Evolutionary conservation across 768 basidiomycete genomes (phyloP).

Genomic region (Cubamyces lactineus): DNA sequence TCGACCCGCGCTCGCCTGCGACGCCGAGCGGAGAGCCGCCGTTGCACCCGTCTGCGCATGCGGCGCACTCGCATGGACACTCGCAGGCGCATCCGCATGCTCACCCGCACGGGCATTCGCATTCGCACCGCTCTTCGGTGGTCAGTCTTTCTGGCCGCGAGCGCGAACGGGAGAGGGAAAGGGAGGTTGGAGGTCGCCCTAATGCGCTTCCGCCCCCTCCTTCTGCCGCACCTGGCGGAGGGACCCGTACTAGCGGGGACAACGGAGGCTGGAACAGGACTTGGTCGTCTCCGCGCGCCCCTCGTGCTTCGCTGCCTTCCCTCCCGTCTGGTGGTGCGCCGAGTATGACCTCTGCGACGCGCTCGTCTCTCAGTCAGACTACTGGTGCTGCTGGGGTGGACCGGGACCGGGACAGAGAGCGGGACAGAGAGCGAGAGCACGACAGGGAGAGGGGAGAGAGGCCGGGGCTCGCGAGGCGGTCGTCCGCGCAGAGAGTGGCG

Average conservation of each 20-base stretch:
- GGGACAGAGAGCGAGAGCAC: neutral
- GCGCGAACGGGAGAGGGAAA: constrained; percentile 4
- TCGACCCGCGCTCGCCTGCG: constrained; percentile 43
- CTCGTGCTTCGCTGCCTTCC: no score
- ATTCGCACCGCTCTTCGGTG: neutral
- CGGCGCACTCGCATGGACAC: constrained; percentile 9
- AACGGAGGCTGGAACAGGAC: no score
- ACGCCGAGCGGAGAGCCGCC: neutral
- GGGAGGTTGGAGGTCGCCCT: no score
- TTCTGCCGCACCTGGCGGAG: no score
- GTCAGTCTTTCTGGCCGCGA: neutral
- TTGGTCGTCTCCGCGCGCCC: no score
- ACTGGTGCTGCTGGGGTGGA: neutral
- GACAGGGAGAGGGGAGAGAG: neutral
- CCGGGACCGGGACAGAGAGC: neutral
- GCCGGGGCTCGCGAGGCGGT: constrained; percentile 14
- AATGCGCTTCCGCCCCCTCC: no score
- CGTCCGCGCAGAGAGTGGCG: constrained; percentile 19
- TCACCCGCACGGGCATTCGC: no score
- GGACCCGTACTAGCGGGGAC: no score
- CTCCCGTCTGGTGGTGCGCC: no score
- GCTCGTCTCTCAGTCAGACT: no score
- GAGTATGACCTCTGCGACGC: no score
- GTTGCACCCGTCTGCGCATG: constrained; percentile 1
- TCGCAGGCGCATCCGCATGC: constrained; percentile 3